Base-by-base conservation (phyloP, 2,329 filamentous ascomycete species). In the Clathrospora elynae region DNA sequence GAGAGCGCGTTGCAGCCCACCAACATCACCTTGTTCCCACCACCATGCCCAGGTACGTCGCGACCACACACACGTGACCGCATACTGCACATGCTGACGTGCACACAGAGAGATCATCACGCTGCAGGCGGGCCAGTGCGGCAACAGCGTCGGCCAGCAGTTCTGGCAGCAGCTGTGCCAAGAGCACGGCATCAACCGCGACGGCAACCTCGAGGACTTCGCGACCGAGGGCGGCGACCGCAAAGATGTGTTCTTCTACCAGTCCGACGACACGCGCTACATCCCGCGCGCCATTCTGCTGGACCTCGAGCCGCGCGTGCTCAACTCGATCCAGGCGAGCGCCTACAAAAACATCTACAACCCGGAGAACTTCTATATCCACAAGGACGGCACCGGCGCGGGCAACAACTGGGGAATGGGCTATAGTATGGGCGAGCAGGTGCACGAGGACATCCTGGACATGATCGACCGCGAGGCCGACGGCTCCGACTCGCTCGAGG, bases 281-380 rank as follows among this genome's bases (percentile, higher is more conserved):
- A 97, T 99, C 57, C 93, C 93, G 8, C 84, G 93, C 67, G 92
- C 93, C 33, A 97, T 99, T 61, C 78, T 99, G 36, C 87, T 99
- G 52, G 93, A 99, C 69, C 78, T 99, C 25, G 93, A 99, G 73
- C 93, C 93, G 16, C 82, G 93, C 54, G 87, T 97, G 52, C 87
- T 99, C 66, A 88, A 97, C 67, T 78, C 84, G 49, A 99, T 99
- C 59, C 92, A 97, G 74, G 87, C 86, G 7, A 90, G 93, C 1
- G 86, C 91, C 0, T 99, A 99, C 78, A 90, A 87, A 71, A 97
- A 99, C 71, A 99, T 99, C 47, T 99, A 99, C 81, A 99, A 99
- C 69, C 93, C 93, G 0, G 93, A 99, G 73, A 99, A 99, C 77
- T 96, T 97, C 75, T 99, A 95, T 70, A 84, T 97, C 38, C 90